phyloP scores from a whole-genome alignment of 2,329 filamentous ascomycete genomes.

The Colletotrichum paranaense region DNA sequence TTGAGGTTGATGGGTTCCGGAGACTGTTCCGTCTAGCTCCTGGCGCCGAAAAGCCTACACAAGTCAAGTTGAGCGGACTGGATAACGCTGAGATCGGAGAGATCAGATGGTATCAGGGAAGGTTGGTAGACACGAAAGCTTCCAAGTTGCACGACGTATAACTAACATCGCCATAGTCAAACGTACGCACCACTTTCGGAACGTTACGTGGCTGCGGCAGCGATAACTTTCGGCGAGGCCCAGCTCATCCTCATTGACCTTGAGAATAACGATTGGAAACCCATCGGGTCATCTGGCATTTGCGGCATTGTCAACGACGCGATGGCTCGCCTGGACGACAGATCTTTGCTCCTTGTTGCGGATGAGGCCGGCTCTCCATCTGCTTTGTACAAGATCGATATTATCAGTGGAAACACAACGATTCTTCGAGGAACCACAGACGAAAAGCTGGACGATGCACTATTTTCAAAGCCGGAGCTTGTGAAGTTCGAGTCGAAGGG shows the following conservation, averaged over 20 bases:
- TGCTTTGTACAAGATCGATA: conserved; percentile 49
- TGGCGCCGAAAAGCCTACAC: conserved; percentile 39
- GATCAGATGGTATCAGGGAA: conserved; percentile 44
- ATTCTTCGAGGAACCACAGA: conserved; percentile 49
- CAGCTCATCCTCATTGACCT: conserved; percentile 53
- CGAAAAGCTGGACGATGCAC: conserved; percentile 40
- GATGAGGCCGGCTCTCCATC: conserved; percentile 44
- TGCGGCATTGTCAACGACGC: conserved; percentile 48
- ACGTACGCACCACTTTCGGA: conserved; percentile 52
- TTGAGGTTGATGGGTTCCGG: conserved; percentile 58
- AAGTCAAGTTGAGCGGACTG: conserved; percentile 50
- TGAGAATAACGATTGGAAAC: conserved; percentile 41
- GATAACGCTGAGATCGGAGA: conserved; percentile 54
- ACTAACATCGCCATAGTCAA: conserved; percentile 43
- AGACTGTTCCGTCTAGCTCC: conserved; percentile 56
- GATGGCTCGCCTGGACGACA: conserved; percentile 47
- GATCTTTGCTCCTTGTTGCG: conserved; percentile 51
- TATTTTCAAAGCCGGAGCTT: conserved; percentile 52
- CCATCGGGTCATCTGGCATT: conserved; percentile 40
- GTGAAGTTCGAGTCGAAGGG: conserved; percentile 45
- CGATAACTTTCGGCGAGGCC: conserved; percentile 45
- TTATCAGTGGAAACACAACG: conserved; percentile 37
- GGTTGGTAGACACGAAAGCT: conserved; percentile 38
- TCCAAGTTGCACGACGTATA: not conserved
- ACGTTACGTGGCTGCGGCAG: conserved; percentile 48